phyloP scores from a whole-genome alignment of 148 eudicot genomes.

The Mesembryanthemum crystallinum region DNA sequence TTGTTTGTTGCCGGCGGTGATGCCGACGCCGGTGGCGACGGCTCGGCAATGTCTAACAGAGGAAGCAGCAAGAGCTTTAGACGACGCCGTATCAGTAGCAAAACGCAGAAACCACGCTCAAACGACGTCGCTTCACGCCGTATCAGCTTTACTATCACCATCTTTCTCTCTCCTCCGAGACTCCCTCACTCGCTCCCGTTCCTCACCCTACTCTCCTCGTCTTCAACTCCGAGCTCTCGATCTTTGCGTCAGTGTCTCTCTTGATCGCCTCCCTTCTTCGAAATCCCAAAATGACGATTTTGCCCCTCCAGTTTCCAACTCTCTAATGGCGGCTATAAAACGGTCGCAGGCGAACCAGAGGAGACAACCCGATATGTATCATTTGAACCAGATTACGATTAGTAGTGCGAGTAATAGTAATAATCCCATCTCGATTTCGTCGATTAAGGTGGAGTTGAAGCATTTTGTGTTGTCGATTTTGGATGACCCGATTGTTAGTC shows the following conservation, averaged over 20 bases:
- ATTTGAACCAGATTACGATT: constrained; percentile 26
- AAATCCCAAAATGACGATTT: constrained; percentile 37
- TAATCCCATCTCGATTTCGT: constrained; percentile 29
- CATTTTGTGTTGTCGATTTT: constrained; percentile 71
- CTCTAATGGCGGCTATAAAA: constrained; percentile 91
- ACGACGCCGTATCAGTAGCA: constrained; percentile 85
- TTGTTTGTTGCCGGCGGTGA: constrained; percentile 26
- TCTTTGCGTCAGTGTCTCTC: constrained; percentile 66
- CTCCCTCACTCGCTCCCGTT: constrained; percentile 58
- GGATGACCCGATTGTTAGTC: constrained; percentile 82
- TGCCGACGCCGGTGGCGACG: constrained; percentile 88
- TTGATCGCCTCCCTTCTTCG: constrained; percentile 61
- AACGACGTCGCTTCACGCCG: constrained; percentile 84
- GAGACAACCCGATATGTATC: constrained; percentile 86
- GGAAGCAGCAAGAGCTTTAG: constrained; percentile 61
- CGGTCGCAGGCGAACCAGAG: constrained; percentile 90
- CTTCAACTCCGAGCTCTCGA: constrained; percentile 79
- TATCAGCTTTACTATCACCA: constrained; percentile 65
- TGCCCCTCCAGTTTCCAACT: constrained; percentile 79
- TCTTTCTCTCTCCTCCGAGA: constrained; percentile 69
- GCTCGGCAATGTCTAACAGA: constrained; percentile 88
- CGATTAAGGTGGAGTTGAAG: constrained; percentile 69
- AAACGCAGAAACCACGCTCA: constrained; percentile 81
- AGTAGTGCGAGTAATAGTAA: not conserved
- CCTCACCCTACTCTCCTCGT: constrained; percentile 57